Conservation (phyloP, 495 filamentous ascomycete genomes). For the Glutinoglossum americanum region DNA sequence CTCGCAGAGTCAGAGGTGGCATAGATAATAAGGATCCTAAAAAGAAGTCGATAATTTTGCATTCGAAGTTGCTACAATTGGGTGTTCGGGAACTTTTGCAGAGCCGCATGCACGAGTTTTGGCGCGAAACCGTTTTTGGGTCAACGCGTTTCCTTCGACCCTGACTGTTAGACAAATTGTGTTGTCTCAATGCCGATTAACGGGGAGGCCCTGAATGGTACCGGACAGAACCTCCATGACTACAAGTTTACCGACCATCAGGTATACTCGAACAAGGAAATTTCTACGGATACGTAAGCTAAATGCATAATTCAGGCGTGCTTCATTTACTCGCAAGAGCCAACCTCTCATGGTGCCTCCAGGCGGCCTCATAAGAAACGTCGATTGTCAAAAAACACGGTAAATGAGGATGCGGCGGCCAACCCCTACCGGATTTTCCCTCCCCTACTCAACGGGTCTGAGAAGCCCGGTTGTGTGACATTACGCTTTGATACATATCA, state of each 20-base stretch:
- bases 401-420: conserved; percentile 8
- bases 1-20: not conserved
- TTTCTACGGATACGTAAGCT: not conserved
- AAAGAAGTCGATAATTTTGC: not conserved
- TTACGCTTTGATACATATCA: conserved; percentile 2
- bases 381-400: conserved; percentile 22
- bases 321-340: conserved; percentile 43
- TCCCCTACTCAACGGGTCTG: conserved; percentile 1
- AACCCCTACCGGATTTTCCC: not conserved
- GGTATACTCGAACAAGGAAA: not conserved
- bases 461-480: not conserved
- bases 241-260: conserved; percentile 17
- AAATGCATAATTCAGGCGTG: conserved; percentile 28
- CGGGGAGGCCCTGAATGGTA: not conserved
- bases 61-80: too few species aligned
- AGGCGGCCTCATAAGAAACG: conserved; percentile 43
- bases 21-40: not conserved
- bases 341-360: conserved; percentile 10
- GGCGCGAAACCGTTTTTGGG: too few species aligned
- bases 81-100: too few species aligned
- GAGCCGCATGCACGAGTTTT: too few species aligned
- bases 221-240: conserved; percentile 15
- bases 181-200: not conserved
- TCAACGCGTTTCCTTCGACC: not conserved
- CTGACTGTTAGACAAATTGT: not conserved